Base-by-base conservation (phyloP, 1,139 yeast genomes). In the Zygoascus meyerae region DNA sequence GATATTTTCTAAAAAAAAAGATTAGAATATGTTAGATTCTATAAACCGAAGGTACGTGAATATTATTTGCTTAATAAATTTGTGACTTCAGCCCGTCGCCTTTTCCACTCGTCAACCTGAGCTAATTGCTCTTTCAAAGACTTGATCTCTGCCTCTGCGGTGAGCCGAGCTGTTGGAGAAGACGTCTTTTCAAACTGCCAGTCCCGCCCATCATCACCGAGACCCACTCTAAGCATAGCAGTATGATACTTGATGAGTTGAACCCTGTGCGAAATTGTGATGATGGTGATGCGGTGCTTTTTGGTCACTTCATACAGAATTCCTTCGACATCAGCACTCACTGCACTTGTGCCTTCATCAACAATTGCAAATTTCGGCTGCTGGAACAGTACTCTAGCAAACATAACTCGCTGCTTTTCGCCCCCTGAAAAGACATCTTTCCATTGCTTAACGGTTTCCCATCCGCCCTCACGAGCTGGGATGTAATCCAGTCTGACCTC, bases 301-400 rank as follows among this genome's bases (percentile, higher is more conserved):
- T 80, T 84, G 64, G 90, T 74, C 53, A 83, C 66, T 60, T 86
- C 95, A 66, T 89, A 90, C 50, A 90, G 72, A 53, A 82, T 78
- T 55, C 90, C 97, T 66, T 90, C 97, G 62, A 86, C 90, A 65
- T 90, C 97, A 34, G 86, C 83, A 50, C 90, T 81, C 12, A 90
- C 92, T 0, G 97, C 97, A 61, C 89, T 86, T 9, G 97, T 90
- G 31, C 95, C 86, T 66, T 90, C 97, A 66, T 90, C 97, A 54
- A 90, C 74, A 5, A 90, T 79, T 2, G 90, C 92, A 65, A 86
- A 85, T 62, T 77, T 76, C 39, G 96, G 96, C 47, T 76, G 75
- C 64, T 85, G 86, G 69, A 84, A 87, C 56, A 90, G 71, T 5
- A 90, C 78, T 57, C 97, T 74, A 0, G 97, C 97, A 71, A 90